A percentile compares a stretch with the other conserved stretches of the same genome.
Evolutionary conservation across 1,284 basidiomycete genomes (phyloP).

Genomic region (Meira miltonrushii): DNA sequence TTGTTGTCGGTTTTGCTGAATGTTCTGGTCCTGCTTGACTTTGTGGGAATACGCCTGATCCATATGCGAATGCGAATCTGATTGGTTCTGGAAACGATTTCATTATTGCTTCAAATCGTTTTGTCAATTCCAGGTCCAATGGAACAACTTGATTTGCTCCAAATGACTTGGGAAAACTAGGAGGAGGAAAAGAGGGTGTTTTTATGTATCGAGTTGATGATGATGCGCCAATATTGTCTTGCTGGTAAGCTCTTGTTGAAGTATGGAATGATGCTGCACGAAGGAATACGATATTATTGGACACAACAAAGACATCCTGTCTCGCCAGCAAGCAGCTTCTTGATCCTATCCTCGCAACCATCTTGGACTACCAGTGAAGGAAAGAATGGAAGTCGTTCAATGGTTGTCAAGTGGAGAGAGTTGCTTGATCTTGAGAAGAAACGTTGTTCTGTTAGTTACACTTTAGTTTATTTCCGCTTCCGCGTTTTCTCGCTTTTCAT

Average conservation of each 20-base stretch:
- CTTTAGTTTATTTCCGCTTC: no score
- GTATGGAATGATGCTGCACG: no score
- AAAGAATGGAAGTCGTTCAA: neutral
- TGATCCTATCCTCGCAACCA: no score
- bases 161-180: conserved; percentile 32
- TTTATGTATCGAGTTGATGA: neutral
- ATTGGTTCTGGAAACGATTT: conserved; percentile 68
- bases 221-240: no score
- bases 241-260: no score
- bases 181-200: conserved; percentile 14
- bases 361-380: neutral
- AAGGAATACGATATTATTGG: no score
- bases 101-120: conserved; percentile 26
- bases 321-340: no score
- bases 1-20: conserved; percentile 50
- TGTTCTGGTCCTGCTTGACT: conserved; percentile 60
- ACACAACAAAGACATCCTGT: no score
- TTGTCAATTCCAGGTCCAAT: conserved; percentile 17
- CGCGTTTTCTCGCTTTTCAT: no score
- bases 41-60: conserved; percentile 87
- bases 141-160: conserved; percentile 42
- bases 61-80: conserved; percentile 87
- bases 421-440: neutral
- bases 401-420: neutral
- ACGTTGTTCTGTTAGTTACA: no score